Conservation (phyloP, 2,329 filamentous ascomycete genomes). For the Dothiorella sarmentorum region DNA sequence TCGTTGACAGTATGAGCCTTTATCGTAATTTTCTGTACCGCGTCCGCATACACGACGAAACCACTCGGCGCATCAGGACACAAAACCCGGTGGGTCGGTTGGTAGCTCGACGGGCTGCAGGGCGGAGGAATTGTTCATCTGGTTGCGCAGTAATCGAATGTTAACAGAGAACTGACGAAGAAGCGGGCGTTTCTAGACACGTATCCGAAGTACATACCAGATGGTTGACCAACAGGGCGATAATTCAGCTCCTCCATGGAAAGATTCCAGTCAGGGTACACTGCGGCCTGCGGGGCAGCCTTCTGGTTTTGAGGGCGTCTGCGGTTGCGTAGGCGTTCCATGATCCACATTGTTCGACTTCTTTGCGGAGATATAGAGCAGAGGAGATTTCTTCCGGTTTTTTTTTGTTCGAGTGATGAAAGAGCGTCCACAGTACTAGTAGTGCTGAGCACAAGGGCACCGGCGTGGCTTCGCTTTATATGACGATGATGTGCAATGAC, state of each 20-base stretch:
- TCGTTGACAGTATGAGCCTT: too few species aligned
- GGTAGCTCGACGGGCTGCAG: neutral
- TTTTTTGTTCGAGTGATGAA: neutral
- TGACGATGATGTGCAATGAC: neutral
- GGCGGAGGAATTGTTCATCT: conserved; percentile 1
- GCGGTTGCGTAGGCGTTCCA: neutral
- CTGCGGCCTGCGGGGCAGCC: neutral
- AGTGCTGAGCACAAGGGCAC: neutral
- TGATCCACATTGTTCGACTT: neutral
- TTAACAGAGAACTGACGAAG: neutral
- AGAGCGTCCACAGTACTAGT: neutral
- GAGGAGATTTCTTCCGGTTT: neutral
- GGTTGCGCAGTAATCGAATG: neutral
- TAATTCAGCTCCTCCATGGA: neutral
- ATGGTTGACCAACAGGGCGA: neutral
- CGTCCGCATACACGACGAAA: neutral
- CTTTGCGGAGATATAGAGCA: neutral
- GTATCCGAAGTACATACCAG: neutral
- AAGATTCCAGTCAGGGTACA: neutral
- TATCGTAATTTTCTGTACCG: conserved; percentile 1
- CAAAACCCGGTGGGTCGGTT: neutral
- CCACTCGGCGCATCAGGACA: neutral
- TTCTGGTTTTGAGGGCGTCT: neutral
- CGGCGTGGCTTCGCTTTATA: neutral
- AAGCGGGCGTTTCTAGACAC: neutral